These are phyloP conservation scores for Diaporthe sp. DNA, from an alignment of 2,329 filamentous ascomycete species.

Conservation along the genomic window DNA sequence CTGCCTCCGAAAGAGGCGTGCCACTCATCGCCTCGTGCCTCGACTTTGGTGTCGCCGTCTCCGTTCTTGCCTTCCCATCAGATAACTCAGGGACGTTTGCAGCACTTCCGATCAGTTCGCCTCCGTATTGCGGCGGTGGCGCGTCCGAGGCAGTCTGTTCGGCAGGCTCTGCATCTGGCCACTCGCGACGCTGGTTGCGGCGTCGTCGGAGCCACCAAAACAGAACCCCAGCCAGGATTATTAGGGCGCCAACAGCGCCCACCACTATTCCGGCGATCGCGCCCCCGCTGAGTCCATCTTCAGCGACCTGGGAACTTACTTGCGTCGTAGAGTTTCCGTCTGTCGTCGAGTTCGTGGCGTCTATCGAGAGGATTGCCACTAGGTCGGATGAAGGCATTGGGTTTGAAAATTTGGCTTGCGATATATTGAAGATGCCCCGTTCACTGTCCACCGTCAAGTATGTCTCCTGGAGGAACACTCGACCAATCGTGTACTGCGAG, in stretches of 20 bases:
- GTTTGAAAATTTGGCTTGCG: conserved; percentile 20
- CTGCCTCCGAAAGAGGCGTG: conserved; percentile 4
- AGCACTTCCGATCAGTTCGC: conserved; percentile 6
- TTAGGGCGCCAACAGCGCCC: neutral
- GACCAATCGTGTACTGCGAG: conserved; percentile 27
- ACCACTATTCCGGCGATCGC: conserved; percentile 9
- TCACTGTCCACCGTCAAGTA: conserved; percentile 26
- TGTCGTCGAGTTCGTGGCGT: conserved; percentile 1
- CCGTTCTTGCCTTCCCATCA: conserved; percentile 7
- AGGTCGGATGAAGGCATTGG: conserved; percentile 12
- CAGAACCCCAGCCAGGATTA: conserved; percentile 2
- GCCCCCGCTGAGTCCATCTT: neutral
- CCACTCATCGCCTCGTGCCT: neutral
- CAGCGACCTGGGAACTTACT: neutral
- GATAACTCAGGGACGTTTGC: conserved; percentile 14
- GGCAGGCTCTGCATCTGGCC: conserved; percentile 21
- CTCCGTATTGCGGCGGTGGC: neutral
- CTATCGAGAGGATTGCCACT: neutral
- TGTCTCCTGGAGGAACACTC: conserved; percentile 23
- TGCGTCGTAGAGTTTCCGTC: neutral
- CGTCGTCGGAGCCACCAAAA: conserved; percentile 23
- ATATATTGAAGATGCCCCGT: conserved; percentile 16
- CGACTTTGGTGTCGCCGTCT: conserved; percentile 9
- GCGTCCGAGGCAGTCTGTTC: neutral
- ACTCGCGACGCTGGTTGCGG: conserved; percentile 1